Conservation (phyloP, 2,329 filamentous ascomycete species). For the Sporothrix sp. region DNA sequence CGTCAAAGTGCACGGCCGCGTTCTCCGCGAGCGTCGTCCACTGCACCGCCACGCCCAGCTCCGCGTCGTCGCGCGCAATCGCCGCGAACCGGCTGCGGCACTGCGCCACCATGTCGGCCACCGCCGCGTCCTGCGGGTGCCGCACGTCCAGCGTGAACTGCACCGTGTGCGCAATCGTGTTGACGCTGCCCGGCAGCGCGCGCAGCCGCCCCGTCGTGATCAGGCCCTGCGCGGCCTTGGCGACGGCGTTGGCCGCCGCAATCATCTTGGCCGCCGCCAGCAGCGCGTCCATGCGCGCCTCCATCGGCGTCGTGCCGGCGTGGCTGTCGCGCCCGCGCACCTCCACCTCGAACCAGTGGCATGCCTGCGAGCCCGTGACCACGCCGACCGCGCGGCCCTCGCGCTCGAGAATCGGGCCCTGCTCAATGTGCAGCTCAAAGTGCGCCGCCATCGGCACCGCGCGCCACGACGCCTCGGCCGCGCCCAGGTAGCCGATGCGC, state of each 20-base stretch:
- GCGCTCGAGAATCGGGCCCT: slow-evolving; percentile 64
- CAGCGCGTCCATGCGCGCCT: slow-evolving; percentile 23
- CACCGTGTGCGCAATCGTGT: slow-evolving; percentile 61
- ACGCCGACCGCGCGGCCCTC: slow-evolving; percentile 55
- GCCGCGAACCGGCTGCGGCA: slow-evolving; percentile 38
- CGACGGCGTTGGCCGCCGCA: slow-evolving; percentile 21
- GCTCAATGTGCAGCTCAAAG: slow-evolving; percentile 80
- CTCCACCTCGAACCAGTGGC: slow-evolving; percentile 61
- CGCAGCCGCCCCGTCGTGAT: slow-evolving; percentile 24
- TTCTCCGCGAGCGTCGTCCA: slow-evolving; percentile 54
- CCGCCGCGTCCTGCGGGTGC: slow-evolving; percentile 41
- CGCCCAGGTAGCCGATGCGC: slow-evolving; percentile 63
- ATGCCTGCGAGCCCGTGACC: slow-evolving; percentile 64
- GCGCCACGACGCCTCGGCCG: slow-evolving; percentile 43
- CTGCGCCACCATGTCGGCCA: slow-evolving; percentile 24
- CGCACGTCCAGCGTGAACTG: slow-evolving; percentile 61
- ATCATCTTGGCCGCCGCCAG: slow-evolving; percentile 28
- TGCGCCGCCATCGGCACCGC: slow-evolving; percentile 61
- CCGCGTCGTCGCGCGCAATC: slow-evolving; percentile 47
- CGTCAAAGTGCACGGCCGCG: slow-evolving; percentile 53
- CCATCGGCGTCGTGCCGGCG: slow-evolving; percentile 59
- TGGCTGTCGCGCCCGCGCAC: slow-evolving; percentile 60
- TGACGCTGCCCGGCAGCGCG: slow-evolving; percentile 45
- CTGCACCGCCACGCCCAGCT: slow-evolving; percentile 33
- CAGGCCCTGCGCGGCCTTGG: slow-evolving; percentile 20